Evolutionary conservation across 192 early-diverging fungal species (phyloP), one percentile per base, ranked within the genome.

Genomic region (Gonapodya sp.): DNA sequence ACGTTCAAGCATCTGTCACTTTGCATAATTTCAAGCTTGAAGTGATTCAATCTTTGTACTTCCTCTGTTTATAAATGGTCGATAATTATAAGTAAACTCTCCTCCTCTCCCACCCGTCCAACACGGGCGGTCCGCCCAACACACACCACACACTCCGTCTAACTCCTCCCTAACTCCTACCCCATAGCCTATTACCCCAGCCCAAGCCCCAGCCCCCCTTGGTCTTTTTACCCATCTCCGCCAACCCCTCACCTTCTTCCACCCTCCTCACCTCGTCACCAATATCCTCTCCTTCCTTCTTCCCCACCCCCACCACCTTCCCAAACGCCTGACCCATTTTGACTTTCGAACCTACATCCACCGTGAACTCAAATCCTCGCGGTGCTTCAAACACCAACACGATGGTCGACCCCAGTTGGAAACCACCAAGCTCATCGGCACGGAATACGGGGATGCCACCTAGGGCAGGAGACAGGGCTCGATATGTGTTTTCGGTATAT

Each of bases 311-410:
- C 46, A 64, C 8, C 8, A 80, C 36, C 35, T 24, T 80, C 36
- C 94, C 94, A n/a, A 98, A 83, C 1, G 92, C 78, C 83, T 96
- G 86, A 34, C 97, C 97, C 89, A 96, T 92, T 79, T 91, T 89
- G 33, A 97, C 92, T 33, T 88, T 87, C 82, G 95, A 91, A 0
- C 93, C 94, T 1, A 88, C 88, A 78, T 89, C 83, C 1, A 96
- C 86, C n/a, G 78, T 74, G 79, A 90, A 99, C 84, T 91, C 88
- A 86, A 98, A 98, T 18, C 35, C 73, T 1, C 88, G 82, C 32
- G 97, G 98, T 0, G 96, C 97, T 81, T 97, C 96, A 90, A 98
- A 99, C 73, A 99, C 95, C 34, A 99, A 86, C 1, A 98, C 96
- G 35, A 99, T 90, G 1, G 98, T 98, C 2, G 94, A 96, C 34